A percentile compares a stretch with the other conserved stretches of the same genome.
Evolutionary conservation across 257 asterid genomes (phyloP).

Genomic region (Solanum sitiens): DNA sequence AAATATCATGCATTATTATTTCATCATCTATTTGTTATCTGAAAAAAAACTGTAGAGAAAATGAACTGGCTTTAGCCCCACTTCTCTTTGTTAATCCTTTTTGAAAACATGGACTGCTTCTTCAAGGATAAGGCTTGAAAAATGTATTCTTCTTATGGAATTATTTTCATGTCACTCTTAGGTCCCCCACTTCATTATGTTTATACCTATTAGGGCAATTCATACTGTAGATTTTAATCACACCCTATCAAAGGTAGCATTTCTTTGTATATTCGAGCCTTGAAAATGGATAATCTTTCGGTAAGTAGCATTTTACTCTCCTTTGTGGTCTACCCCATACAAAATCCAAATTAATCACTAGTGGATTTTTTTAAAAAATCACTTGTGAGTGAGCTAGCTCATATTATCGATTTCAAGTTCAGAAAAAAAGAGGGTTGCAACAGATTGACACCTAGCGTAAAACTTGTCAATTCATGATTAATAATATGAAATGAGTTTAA

Average conservation of each 20-base stretch:
- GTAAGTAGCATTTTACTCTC: neutral
- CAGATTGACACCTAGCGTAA: neutral
- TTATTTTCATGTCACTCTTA: neutral
- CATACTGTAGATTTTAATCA: neutral
- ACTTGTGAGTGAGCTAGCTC: neutral
- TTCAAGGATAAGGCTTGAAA: neutral
- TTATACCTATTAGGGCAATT: neutral
- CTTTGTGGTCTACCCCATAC: neutral
- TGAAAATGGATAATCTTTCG: neutral
- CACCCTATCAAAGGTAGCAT: neutral
- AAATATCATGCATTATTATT: constrained; percentile 16
- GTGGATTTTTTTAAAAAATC: neutral
- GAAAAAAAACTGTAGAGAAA: neutral
- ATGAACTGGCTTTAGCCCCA: constrained; percentile 57
- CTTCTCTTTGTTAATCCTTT: constrained; percentile 7
- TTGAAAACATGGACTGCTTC: neutral
- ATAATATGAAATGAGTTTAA: neutral
- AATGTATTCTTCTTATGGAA: neutral
- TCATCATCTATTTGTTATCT: constrained; percentile 37
- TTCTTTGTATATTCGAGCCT: neutral
- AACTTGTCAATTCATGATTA: neutral
- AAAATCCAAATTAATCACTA: neutral
- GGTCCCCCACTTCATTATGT: neutral
- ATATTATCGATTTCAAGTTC: neutral
- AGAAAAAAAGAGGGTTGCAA: neutral